Conservation (phyloP, 257 asterid species). For the Linderniella brevidens region DNA sequence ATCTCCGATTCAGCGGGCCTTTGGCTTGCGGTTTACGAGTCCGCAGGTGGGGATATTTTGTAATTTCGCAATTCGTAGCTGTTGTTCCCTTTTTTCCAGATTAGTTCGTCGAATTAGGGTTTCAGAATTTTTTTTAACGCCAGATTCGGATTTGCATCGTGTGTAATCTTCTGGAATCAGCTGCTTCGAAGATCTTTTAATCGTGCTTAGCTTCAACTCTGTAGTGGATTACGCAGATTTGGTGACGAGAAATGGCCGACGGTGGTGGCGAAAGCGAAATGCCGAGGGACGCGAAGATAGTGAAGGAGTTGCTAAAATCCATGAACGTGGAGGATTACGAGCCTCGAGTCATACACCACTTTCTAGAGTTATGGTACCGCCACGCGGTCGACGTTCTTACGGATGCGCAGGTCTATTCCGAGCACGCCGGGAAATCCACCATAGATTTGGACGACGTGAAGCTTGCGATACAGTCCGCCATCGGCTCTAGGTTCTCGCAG, state of each 20-base stretch:
- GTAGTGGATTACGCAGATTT: too few species aligned
- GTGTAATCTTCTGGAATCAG: background rate
- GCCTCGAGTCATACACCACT: constrained; percentile 76
- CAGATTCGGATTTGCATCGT: too few species aligned
- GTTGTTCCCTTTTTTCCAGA: too few species aligned
- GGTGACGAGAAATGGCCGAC: constrained; percentile 29
- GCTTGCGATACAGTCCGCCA: constrained; percentile 77
- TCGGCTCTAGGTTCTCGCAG: constrained; percentile 82
- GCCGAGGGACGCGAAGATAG: constrained; percentile 81
- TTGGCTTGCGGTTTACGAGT: too few species aligned
- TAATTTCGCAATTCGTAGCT: too few species aligned
- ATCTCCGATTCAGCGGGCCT: too few species aligned
- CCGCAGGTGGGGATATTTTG: too few species aligned
- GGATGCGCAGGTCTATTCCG: constrained; percentile 78
- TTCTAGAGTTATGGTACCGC: constrained; percentile 66
- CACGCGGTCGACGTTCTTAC: constrained; percentile 66
- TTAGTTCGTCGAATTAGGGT: too few species aligned
- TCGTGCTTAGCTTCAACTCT: background rate
- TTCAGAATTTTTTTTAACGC: too few species aligned
- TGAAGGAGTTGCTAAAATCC: constrained; percentile 68
- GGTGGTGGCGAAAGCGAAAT: constrained; percentile 46
- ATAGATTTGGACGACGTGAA: constrained; percentile 78
- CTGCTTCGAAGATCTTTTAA: too few species aligned
- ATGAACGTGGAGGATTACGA: constrained; percentile 88
- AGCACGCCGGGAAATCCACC: constrained; percentile 56